Conservation (phyloP, 1,139 yeast genomes). For the Wickerhamomyces sp. region DNA sequence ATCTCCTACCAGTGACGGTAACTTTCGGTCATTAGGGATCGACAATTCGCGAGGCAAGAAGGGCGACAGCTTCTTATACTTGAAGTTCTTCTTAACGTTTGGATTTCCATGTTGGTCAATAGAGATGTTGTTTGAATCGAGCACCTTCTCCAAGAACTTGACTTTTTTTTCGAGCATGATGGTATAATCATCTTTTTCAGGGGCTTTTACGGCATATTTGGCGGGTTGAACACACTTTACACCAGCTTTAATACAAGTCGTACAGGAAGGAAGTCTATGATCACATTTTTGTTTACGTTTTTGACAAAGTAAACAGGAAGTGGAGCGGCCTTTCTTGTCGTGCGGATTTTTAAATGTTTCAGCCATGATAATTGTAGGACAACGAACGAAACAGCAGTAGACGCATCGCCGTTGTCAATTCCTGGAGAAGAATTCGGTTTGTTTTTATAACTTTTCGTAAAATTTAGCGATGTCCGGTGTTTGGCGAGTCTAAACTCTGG, state of each 20-base stretch:
- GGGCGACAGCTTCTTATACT: conserved; percentile 39
- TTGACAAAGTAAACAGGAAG: conserved; percentile 47
- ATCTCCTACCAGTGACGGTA: conserved; percentile 18
- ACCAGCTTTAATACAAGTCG: conserved; percentile 55
- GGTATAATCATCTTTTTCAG: conserved; percentile 47
- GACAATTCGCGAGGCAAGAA: conserved; percentile 22
- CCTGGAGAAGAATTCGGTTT: background rate
- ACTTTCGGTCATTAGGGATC: conserved; percentile 13
- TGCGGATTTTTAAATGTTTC: conserved; percentile 13
- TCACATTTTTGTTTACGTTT: conserved; percentile 55
- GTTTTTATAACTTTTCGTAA: background rate
- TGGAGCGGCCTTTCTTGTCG: conserved; percentile 44
- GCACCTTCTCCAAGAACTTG: conserved; percentile 39
- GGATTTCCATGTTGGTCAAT: conserved; percentile 25
- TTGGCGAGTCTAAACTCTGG: background rate
- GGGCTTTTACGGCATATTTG: conserved; percentile 37
- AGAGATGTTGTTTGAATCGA: conserved; percentile 26
- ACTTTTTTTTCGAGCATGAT: conserved; percentile 46
- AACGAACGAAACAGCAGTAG: background rate
- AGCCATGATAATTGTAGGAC: background rate
- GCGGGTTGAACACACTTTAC: conserved; percentile 56
- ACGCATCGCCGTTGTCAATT: background rate
- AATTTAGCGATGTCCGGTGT: background rate
- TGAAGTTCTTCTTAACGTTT: conserved; percentile 28
- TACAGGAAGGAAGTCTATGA: conserved; percentile 53